Base-by-base conservation (phyloP, 2,329 filamentous ascomycete genomes). In the Botryotinia calthae region DNA sequence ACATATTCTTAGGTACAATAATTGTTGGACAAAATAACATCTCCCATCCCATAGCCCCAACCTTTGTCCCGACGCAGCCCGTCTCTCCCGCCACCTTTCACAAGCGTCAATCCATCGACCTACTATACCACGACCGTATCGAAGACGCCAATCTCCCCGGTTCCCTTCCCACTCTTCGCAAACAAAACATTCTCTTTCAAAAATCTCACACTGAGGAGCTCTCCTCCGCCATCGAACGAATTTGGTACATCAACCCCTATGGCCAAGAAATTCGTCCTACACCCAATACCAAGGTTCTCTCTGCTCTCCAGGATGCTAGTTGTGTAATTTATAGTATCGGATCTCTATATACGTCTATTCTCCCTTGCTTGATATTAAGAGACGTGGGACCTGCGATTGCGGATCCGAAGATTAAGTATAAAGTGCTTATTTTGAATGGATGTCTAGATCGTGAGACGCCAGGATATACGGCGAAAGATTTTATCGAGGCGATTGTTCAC, bases 201-300 rank as follows among this genome's bases (percentile, higher is more conserved):
- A 98, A 98, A 83, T 85, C 79, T 3, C 85, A 88, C 56, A 91
- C 94, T 75, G 89, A 93, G 74, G 93, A 95, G 71, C 85, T 98
- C 1, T 88, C 93, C 0, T 87, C 91, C 0, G 87, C 93, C 42
- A 97, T 98, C 77, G 86, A 90, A 71, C 85, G 95, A 3, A 87
- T 98, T 46, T 98, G 94, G 94, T 98, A 98, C 84, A 98, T 98
- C 84, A 98, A 98, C 79, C 95, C 95, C 0, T 98, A 98, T 81
- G 95, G 95, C n/a, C 94, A 98, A 80, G 95, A 98, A 82, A 98
- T 98, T 77, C 89, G 91, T 28, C 93, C 95, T 0, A 87, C 90
- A 0, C 92, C 94, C 2, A 98, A 97, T 79, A 90, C 94, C 0
- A 90, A 93, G 64, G 93, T 95, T 0, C 9, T 71, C 90, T 93